Base-by-base conservation (phyloP, 495 filamentous ascomycete species). In the Collariella sp. region DNA sequence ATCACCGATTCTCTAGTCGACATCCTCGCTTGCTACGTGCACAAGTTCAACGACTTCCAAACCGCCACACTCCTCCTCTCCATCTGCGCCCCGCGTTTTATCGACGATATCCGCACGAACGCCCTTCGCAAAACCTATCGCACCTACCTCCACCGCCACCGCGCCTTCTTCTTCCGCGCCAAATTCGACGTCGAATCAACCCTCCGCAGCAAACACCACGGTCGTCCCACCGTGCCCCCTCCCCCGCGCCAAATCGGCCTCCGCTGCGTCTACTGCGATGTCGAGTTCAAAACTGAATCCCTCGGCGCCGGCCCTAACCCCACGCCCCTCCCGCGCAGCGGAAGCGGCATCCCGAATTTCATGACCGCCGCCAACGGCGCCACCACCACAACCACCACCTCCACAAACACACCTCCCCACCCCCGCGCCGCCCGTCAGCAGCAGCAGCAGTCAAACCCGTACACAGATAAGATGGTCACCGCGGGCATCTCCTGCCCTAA, bases 41-140 rank as follows among this genome's bases (percentile, higher is more conserved):
- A 81, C 54, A 91, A 89, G 46, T 95, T 85, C 68, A 78, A 82
- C 57, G 93, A 98, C 66, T 76, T 91, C 4, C 93, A 97, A 68
- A 95, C 93, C 0, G 86, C 94, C 3, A 84, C 90, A 1, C 76
- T 97, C 0, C 83, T 91, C 43, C 82, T 93, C 63, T 85, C 88
- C 44, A 82, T 88, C 60, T 86, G 86, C 48, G 79, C 83, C 20
- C 91, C 94, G 0, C 80, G 83, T 10, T 94, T 91, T 69, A 81
- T 96, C 67, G 79, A 83, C 62, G 86, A 93, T 62, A 66, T 83
- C 29, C 83, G 87, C 57, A 88, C 87, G 57, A 75, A 79, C 5
- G 76, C 83, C 34, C 95, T 91, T 86, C 86, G 89, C 40, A 83
- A 83, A 56, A 83, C 80, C 20, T 97, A 97, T 70, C 78, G 90